These are phyloP conservation scores for Rhizopogon vesiculosus DNA, from an alignment of 768 basidiomycete species.

Conservation along the genomic window DNA sequence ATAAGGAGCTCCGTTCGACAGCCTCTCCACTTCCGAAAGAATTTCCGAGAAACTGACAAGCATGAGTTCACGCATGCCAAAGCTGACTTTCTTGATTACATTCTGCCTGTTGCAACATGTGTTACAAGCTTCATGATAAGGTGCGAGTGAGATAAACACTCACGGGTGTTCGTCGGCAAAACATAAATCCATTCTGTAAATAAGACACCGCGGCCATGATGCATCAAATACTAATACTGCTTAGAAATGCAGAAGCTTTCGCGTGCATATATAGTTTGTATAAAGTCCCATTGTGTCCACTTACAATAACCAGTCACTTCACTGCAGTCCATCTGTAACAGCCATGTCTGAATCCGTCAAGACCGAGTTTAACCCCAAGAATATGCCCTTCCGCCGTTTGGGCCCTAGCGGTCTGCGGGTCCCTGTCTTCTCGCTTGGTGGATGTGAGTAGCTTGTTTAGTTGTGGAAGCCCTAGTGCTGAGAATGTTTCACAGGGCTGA, in stretches of 20 bases:
- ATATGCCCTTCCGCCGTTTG: slow-evolving; percentile 37
- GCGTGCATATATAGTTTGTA: slow-evolving; percentile 12
- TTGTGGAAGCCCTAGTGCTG: neutral
- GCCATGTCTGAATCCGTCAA: slow-evolving; percentile 19
- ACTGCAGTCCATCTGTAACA: neutral
- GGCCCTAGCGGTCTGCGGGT: slow-evolving; percentile 45
- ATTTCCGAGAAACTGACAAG: too few species aligned
- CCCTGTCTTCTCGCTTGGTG: slow-evolving; percentile 48
- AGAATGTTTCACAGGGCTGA: slow-evolving; percentile 30
- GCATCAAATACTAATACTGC: neutral
- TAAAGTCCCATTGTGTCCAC: neutral
- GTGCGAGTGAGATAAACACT: too few species aligned
- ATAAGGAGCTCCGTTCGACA: too few species aligned
- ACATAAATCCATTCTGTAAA: too few species aligned
- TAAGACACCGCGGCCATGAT: too few species aligned
- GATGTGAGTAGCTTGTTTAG: slow-evolving; percentile 27
- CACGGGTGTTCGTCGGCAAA: too few species aligned
- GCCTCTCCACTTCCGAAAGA: too few species aligned
- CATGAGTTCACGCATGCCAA: too few species aligned
- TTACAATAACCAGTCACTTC: neutral
- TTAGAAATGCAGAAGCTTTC: slow-evolving; percentile 6
- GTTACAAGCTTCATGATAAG: too few species aligned
- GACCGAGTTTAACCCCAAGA: slow-evolving; percentile 34
- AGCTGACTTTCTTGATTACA: too few species aligned
- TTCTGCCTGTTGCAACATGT: too few species aligned